Evolutionary conservation across 371 early-diverging fungal species (phyloP).

Genomic region (Rhizopus delemar): DNA sequence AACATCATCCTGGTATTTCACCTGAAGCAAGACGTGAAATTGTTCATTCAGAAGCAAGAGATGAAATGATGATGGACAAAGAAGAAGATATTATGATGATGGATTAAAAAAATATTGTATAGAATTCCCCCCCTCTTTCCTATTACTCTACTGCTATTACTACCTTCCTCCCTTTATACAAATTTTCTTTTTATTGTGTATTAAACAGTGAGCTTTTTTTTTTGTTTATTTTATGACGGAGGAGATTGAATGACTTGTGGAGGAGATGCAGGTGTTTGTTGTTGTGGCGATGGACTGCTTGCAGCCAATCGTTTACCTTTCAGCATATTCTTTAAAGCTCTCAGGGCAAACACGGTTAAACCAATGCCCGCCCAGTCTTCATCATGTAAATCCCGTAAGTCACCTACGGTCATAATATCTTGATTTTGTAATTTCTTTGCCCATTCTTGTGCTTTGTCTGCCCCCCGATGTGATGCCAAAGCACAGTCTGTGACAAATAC

Average conservation of each 20-base stretch:
- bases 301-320: conserved; percentile 54
- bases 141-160: no score
- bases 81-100: conserved; percentile 39
- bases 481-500: conserved; percentile 75
- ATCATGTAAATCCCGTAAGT: conserved; percentile 75
- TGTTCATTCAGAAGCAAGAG: conserved; percentile 60
- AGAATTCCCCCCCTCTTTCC: conserved; percentile 1
- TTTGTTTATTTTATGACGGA: not conserved
- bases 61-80: conserved; percentile 51
- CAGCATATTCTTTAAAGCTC: conserved; percentile 82
- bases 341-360: conserved; percentile 85
- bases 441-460: conserved; percentile 83
- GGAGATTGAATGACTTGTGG: conserved; percentile 5
- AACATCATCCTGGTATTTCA: conserved; percentile 81
- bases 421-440: conserved; percentile 68
- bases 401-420: conserved; percentile 84
- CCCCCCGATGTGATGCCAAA: conserved; percentile 62
- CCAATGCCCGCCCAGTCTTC: conserved; percentile 80
- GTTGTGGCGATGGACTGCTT: conserved; percentile 10
- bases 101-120: conserved; percentile 8
- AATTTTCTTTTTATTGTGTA: no score
- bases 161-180: not conserved
- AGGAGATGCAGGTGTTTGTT: not conserved
- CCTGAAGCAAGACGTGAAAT: conserved; percentile 93
- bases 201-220: not conserved